Evolutionary conservation across 768 basidiomycete genomes (phyloP).

Genomic region (Tephrocybe sp.): DNA sequence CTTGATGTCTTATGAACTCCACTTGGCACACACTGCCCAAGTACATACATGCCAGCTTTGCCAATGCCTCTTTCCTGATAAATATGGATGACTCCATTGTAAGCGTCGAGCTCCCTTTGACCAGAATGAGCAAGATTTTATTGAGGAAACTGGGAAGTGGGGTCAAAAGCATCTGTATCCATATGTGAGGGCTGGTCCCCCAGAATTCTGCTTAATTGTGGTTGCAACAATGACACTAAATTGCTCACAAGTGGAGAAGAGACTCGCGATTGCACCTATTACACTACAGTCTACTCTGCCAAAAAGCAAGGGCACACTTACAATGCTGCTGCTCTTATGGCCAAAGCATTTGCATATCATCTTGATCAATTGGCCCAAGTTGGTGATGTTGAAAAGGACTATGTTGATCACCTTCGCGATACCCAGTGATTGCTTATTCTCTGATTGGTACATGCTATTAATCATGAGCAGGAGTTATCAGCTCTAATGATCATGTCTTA

Average conservation of each 20-base stretch:
- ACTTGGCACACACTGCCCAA: conserved; percentile 17
- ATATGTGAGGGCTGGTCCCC: conserved; percentile 30
- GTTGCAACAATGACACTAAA: conserved; percentile 44
- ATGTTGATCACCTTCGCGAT: conserved; percentile 22
- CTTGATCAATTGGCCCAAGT: too few relatives aligned
- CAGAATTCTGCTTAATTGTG: conserved; percentile 16
- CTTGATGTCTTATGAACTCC: conserved; percentile 19
- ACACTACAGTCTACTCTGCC: not conserved
- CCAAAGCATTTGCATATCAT: conserved; percentile 32
- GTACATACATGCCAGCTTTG: conserved; percentile 28
- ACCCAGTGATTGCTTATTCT: conserved; percentile 31
- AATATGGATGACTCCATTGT: conserved; percentile 18
- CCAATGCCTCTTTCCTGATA: conserved; percentile 22
- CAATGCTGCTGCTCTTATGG: conserved; percentile 37
- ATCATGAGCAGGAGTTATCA: conserved; percentile 34
- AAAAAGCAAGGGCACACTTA: conserved; percentile 33
- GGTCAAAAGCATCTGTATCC: conserved; percentile 20
- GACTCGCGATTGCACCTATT: not conserved
- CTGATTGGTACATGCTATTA: conserved; percentile 29
- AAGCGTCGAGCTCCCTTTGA: conserved; percentile 32
- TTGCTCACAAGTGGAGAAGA: conserved; percentile 26
- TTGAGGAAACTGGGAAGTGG: conserved; percentile 28
- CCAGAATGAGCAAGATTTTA: conserved; percentile 11
- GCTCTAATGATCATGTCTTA: conserved; percentile 39
- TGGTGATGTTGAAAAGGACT: not conserved